Evolutionary conservation across 352 stramenopile species (phyloP).

Genomic region (Pythium rhizo-oryzae): DNA sequence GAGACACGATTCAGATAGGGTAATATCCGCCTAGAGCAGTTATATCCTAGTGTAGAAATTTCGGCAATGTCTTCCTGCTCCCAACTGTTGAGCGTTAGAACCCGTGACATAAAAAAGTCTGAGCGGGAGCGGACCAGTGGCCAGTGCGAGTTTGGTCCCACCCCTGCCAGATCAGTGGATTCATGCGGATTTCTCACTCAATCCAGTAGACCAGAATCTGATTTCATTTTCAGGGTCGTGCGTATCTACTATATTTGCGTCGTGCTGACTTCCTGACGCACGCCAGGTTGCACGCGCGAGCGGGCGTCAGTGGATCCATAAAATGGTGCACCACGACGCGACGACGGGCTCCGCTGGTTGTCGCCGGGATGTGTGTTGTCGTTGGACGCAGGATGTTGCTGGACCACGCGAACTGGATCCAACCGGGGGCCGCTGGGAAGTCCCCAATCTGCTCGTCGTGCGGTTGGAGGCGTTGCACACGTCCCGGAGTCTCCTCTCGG

Average conservation of each 20-base stretch:
- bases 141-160: constrained; percentile 6
- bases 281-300: neutral
- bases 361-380: neutral
- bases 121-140: neutral
- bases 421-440: no score
- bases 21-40: neutral
- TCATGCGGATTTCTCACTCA: neutral
- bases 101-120: neutral
- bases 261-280: neutral
- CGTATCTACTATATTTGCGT: neutral
- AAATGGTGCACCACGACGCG: neutral
- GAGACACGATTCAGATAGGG: neutral
- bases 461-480: neutral
- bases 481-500: neutral
- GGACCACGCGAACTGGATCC: constrained; percentile 1
- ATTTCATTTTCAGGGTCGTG: neutral
- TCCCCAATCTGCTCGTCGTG: neutral
- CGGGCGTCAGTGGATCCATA: neutral
- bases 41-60: neutral
- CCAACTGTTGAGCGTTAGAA: neutral
- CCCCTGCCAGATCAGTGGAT: constrained; percentile 1
- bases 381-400: no score
- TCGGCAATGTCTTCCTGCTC: neutral
- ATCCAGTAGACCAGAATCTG: neutral
- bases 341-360: neutral